Base-by-base conservation (phyloP, 441 rosid species). In the Populus hybrid region DNA sequence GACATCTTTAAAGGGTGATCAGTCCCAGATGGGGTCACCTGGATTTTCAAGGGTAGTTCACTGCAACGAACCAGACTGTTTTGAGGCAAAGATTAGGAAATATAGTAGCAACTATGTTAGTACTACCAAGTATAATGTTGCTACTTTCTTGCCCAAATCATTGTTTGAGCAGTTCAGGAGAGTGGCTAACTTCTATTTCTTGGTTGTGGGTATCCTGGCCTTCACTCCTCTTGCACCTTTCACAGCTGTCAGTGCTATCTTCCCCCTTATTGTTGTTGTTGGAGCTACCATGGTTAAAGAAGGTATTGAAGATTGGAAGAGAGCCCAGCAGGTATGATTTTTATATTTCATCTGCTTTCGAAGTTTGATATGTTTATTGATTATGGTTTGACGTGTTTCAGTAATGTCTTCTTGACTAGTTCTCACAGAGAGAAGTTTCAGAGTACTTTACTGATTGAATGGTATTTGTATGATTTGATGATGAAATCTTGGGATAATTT, bases 161-260 rank as follows among this genome's bases (percentile, higher is more conserved):
- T 76, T 93, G 78, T 93, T 90, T 32, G 97, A 93, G 86, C 98
- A 93, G 82, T 91, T 93, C 80, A 88, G 95, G 76, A 87, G 97
- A 42, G 96, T 87, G 11, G 97, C 97, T 40, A 93, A 93, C 73
- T 70, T 90, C 50, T 93, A 88, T 81, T 93, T 93, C 81, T 88
- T 93, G 74, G 67, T 89, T 32, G 86, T 89, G 80, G 96, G 91
- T 12, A 40, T 89, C 64, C 75, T 93, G 81, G 84, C 98, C 9
- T 86, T 89, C 81, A 89, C 95, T 4, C 68, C 93, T 1, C 80
- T 93, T 6, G 85, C 98, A n/a, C 98, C 98, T 67, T 92, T 88
- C 81, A 66, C 93, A 0, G 77, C 93, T 59, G 36, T 89, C 36
- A 93, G 98, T 83, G 88, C 81, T 83, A 86, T 89, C 42, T 82